These are phyloP conservation scores for Boletus vermiculosoides DNA, from an alignment of 768 basidiomycete genomes.

Conservation along the genomic window DNA sequence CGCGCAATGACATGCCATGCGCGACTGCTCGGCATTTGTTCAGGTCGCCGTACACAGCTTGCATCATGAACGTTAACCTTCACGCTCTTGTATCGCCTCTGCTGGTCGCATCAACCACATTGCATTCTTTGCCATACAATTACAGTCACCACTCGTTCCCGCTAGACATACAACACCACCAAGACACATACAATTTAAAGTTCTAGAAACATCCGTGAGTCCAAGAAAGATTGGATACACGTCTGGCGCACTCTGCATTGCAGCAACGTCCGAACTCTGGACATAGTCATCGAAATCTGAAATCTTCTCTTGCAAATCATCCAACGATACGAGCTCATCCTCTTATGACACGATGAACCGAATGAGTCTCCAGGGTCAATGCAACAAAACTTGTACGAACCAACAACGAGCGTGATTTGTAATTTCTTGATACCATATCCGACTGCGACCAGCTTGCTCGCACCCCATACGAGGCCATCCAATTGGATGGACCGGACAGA, in stretches of 20 bases:
- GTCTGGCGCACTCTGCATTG: slow-evolving; percentile 76
- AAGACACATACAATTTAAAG: slow-evolving; percentile 10
- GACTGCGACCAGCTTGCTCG: slow-evolving; percentile 87
- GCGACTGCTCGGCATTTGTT: slow-evolving; percentile 11
- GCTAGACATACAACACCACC: slow-evolving; percentile 5
- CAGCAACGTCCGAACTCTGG: slow-evolving; percentile 88
- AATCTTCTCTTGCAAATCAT: slow-evolving; percentile 91
- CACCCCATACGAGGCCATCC: slow-evolving; percentile 95
- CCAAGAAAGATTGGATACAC: background rate
- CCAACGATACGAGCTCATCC: slow-evolving; percentile 92
- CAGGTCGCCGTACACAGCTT: slow-evolving; percentile 24
- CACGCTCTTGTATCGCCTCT: slow-evolving; percentile 1
- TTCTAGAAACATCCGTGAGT: slow-evolving; percentile 19
- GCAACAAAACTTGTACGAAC: slow-evolving; percentile 33
- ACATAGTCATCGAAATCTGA: slow-evolving; percentile 83
- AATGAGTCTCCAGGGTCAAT: background rate
- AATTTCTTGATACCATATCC: slow-evolving; percentile 96
- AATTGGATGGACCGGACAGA: slow-evolving; percentile 82
- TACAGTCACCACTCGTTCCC: slow-evolving; percentile 1
- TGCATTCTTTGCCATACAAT: background rate
- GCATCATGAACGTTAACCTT: background rate
- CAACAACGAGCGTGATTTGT: slow-evolving; percentile 62
- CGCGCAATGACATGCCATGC: background rate
- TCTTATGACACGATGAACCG: slow-evolving; percentile 44
- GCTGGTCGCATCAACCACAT: background rate